Evolutionary conservation across 164 flowering plant species (phyloP), one percentile per base, ranked within the genome.

Genomic region (Vitis riparia): DNA sequence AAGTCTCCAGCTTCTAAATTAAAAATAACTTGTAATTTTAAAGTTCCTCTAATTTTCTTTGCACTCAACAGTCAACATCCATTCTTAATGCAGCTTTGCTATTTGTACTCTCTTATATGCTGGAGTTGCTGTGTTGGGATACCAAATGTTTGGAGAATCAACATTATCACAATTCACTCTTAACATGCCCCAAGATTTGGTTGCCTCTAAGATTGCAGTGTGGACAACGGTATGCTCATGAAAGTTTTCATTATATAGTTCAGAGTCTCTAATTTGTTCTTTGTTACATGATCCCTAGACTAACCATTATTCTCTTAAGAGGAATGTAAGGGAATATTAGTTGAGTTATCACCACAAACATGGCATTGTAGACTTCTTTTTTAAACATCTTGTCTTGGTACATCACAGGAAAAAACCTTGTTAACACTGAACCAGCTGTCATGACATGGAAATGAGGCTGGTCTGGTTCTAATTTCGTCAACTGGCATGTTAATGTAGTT

Each of bases 151-250:
- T 68, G 99, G 99, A 51, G 97, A 89, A 69, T 71, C 84, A 61
- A 88, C 89, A 52, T 16, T 65, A 27, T 96, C 99, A 9, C 99
- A 96, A 72, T 91, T 86, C 72, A 92, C 99, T 14, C 90, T 96
- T 59, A 96, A 96, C 87, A 60, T 96, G 97, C 99, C 99, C 19
- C 79, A 84, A 27, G 77, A 89, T 68, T 78, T 91, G 72, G 83
- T 88, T 68, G 97, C 95, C 53, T 85, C 99, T 23, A 96, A 92
- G 70, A 87, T 96, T 71, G 99, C 99, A 55, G 85, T 96, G 37
- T 96, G 99, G 99, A 93, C 98, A n/a, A 96, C 98, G 83, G 99
- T 96, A 88, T 27, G 83, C 30, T 64, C 65, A 10, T 23, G 48
- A 5, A 67, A 12, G 10, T 63, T 59, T 58, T 63, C 13, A 37